A percentile compares a stretch with the other conserved stretches of the same genome.
These are phyloP conservation scores for Gloeopeniophorella convolvens DNA, from an alignment of 768 basidiomycete species.

Conservation along the genomic window DNA sequence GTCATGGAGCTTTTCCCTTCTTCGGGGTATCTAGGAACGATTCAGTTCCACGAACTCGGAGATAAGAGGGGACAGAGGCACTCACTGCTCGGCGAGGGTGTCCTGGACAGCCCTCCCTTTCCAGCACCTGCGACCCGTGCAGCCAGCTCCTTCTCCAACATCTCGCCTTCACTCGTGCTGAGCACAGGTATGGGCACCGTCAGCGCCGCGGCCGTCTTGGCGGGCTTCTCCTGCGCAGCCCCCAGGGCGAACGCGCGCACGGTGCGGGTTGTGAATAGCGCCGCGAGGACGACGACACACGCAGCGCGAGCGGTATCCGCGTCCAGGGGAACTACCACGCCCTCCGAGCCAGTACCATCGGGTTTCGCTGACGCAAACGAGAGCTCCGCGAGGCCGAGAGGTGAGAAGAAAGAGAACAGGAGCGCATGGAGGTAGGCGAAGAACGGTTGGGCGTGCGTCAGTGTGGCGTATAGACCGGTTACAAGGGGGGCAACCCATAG, in stretches of 20 bases:
- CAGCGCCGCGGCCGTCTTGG: background rate
- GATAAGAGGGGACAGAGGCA: background rate
- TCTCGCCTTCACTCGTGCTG: background rate
- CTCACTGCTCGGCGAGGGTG: conserved; percentile 5
- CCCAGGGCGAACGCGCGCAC: conserved; percentile 6
- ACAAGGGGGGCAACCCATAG: conserved; percentile 78
- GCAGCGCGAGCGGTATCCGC: conserved; percentile 14
- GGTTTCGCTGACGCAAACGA: background rate
- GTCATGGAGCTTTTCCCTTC: too few relatives aligned
- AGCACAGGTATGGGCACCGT: conserved; percentile 2
- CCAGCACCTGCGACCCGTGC: conserved; percentile 14
- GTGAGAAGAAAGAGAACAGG: conserved; percentile 18
- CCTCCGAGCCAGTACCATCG: background rate
- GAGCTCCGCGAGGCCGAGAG: conserved; percentile 6
- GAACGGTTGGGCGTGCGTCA: conserved; percentile 83
- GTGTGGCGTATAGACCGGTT: conserved; percentile 71
- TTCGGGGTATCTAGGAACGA: too few relatives aligned
- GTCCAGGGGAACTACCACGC: conserved; percentile 9
- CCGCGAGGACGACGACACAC: conserved; percentile 13
- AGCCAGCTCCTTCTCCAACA: conserved; percentile 10
- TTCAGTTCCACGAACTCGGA: background rate
- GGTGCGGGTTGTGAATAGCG: conserved; percentile 12
- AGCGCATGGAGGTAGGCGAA: conserved; percentile 28
- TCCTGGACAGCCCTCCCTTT: conserved; percentile 3
- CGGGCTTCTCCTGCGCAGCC: background rate